Evolutionary conservation across 495 filamentous ascomycete species (phyloP).

Genomic region (Sabuloglossum arenarium): DNA sequence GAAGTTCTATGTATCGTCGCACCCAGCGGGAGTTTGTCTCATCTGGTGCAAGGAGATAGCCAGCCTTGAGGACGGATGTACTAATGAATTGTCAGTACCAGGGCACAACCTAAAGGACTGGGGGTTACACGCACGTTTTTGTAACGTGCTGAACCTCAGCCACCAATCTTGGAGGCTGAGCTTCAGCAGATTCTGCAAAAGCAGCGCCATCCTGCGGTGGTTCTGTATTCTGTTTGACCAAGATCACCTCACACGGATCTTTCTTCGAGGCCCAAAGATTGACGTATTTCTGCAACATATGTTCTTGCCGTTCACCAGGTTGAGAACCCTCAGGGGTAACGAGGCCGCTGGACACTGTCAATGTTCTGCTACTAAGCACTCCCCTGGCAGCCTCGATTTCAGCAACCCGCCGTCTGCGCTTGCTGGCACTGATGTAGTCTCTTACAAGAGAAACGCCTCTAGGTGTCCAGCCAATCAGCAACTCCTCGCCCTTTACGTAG

Average conservation of each 20-base stretch:
- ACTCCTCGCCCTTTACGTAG: conserved; percentile 89
- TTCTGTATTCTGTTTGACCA: conserved; percentile 52
- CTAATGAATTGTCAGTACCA: not conserved
- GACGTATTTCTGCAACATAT: conserved; percentile 48
- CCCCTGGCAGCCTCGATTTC: conserved; percentile 67
- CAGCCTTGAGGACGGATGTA: conserved; percentile 52
- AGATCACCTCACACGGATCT: conserved; percentile 49
- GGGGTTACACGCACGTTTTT: conserved; percentile 14
- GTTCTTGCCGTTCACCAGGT: conserved; percentile 11
- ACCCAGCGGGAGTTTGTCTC: conserved; percentile 60
- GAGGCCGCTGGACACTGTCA: not conserved
- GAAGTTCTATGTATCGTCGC: conserved; percentile 80
- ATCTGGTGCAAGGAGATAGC: conserved; percentile 64
- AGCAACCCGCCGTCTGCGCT: conserved; percentile 43
- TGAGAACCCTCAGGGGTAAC: conserved; percentile 1
- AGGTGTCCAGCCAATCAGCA: conserved; percentile 63
- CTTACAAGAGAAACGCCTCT: conserved; percentile 70
- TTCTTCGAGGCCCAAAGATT: conserved; percentile 59
- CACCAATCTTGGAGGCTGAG: conserved; percentile 16
- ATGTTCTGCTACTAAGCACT: conserved; percentile 25
- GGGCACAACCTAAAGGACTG: not conserved
- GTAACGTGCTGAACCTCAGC: conserved; percentile 18
- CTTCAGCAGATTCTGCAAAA: conserved; percentile 14
- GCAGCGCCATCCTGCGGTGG: conserved; percentile 50
- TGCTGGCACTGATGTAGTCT: conserved; percentile 55